phyloP scores from a whole-genome alignment of 345 rosid species.

The Eucalyptus pumila region DNA sequence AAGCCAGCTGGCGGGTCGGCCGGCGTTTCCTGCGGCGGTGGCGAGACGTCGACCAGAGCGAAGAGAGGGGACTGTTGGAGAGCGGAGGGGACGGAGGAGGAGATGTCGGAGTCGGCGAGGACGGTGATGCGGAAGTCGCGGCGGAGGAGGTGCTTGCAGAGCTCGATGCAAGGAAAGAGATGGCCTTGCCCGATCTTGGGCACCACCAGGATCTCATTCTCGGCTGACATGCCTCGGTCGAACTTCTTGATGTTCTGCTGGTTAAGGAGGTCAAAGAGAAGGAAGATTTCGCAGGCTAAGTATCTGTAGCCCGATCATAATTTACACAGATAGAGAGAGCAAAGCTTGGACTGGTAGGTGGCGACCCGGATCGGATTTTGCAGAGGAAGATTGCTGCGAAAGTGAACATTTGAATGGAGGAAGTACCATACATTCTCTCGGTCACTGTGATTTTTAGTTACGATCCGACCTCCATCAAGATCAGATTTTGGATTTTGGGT shows the following conservation, averaged over 20 bases:
- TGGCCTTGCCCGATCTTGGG: conserved; percentile 18
- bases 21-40: neutral
- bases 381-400: neutral
- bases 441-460: neutral
- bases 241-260: neutral
- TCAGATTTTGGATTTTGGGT: neutral
- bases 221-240: neutral
- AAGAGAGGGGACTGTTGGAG: conserved; percentile 1
- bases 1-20: neutral
- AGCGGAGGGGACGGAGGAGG: conserved; percentile 8
- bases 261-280: neutral
- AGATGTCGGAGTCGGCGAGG: neutral
- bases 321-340: rapidly evolving
- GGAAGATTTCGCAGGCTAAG: neutral
- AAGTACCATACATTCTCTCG: neutral
- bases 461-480: neutral
- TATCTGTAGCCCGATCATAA: neutral
- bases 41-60: neutral
- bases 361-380: neutral
- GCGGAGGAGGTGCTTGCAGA: conserved; percentile 12
- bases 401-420: neutral
- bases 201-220: conserved; percentile 4
- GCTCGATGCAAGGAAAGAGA: conserved; percentile 16
- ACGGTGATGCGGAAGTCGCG: neutral
- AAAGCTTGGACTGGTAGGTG: neutral